Evolutionary conservation across 139 green algal species (phyloP).

Genomic region (Chlorella sp.): DNA sequence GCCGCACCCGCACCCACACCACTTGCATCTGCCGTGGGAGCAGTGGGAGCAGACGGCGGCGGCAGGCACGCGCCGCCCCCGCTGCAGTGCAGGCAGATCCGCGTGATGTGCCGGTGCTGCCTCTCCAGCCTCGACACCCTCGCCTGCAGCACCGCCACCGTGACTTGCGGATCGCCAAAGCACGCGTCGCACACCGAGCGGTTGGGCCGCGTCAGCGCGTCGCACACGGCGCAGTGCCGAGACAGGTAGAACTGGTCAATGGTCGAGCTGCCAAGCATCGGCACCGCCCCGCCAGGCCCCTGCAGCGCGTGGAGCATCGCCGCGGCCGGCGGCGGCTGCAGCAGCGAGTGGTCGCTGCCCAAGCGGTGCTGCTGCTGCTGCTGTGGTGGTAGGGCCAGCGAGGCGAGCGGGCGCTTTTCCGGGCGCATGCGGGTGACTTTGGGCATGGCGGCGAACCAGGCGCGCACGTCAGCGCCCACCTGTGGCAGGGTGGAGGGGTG

Average conservation of each 20-base stretch:
- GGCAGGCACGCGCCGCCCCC: constrained; percentile 42
- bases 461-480: constrained; percentile 71
- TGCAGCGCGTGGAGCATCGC: neutral
- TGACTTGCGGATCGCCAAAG: constrained; percentile 7
- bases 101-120: constrained; percentile 57
- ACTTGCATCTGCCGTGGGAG: neutral
- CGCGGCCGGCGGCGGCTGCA: neutral
- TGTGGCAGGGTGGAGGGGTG: neutral
- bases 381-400: too few relatives aligned
- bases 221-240: constrained; percentile 86
- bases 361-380: neutral
- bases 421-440: constrained; percentile 60
- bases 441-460: constrained; percentile 81
- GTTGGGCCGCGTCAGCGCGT: constrained; percentile 58
- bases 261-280: constrained; percentile 28
- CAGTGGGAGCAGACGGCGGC: neutral
- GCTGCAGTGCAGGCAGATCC: constrained; percentile 72
- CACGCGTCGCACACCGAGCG: neutral
- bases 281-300: neutral
- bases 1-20: neutral
- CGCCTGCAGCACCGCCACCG: constrained; percentile 24
- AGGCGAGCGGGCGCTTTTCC: constrained; percentile 45
- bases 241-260: constrained; percentile 93
- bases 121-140: constrained; percentile 44
- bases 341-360: neutral